Conservation (phyloP, 768 basidiomycete genomes). For the Sporobolomyces pararoseus region DNA sequence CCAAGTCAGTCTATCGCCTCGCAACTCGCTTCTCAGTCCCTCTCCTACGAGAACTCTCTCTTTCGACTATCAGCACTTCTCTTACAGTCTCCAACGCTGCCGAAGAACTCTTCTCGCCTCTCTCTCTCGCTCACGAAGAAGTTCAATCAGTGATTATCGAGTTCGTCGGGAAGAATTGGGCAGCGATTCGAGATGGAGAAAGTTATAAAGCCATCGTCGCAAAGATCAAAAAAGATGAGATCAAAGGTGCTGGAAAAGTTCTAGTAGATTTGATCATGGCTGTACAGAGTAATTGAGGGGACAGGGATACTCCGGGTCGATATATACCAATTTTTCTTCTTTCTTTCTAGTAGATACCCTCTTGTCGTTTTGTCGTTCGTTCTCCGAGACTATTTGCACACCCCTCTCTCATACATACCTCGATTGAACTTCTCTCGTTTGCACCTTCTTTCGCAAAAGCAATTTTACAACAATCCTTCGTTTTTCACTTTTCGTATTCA, state of each 20-base stretch:
- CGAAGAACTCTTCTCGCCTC: background rate
- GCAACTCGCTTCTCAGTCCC: background rate
- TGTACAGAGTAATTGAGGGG: background rate
- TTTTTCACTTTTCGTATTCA: too few species aligned
- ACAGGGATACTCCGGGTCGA: too few species aligned
- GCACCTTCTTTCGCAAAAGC: too few species aligned
- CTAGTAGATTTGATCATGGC: background rate
- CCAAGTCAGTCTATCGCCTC: background rate
- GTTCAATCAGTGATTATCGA: background rate
- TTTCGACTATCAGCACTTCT: background rate
- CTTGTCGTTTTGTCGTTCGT: too few species aligned
- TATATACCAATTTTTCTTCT: too few species aligned
- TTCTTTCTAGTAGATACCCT: too few species aligned
- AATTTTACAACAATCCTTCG: too few species aligned
- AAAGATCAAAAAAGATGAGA: background rate
- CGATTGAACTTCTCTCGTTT: too few species aligned
- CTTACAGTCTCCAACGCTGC: background rate
- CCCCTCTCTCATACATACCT: too few species aligned
- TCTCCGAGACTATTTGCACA: too few species aligned
- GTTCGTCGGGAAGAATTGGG: background rate
- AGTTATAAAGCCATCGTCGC: background rate
- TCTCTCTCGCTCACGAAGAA: background rate
- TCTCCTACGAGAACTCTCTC: background rate
- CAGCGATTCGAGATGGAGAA: background rate
- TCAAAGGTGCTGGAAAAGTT: background rate